Evolutionary conservation across 345 rosid species (phyloP), one percentile per base, ranked within the genome.

Genomic region (Anastatica hierochuntica): DNA sequence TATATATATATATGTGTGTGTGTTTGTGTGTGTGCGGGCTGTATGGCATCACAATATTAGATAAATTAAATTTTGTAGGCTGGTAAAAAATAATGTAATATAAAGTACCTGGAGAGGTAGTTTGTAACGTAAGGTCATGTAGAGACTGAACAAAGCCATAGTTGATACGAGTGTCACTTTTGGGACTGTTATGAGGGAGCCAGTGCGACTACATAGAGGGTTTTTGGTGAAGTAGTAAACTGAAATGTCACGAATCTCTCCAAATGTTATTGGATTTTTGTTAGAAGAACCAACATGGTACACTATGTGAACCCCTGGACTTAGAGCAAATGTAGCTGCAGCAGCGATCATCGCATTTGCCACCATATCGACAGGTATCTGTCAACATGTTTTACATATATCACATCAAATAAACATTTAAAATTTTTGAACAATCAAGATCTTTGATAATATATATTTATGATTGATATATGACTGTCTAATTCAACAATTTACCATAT

Each of bases 241-340:
- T 0, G 69, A 71, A 30, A 21, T 62, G 10, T 84, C 86, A 20
- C 78, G 78, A 58, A 90, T 76, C 29, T 79, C 20, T 8, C 7
- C 8, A 59, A 75, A 77, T 40, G 14, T 74, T 16, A 87, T 0
- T 1, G 92, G 88, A 46, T 83, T 79, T 58, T 81, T 62, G 10
- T 64, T 27, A 6, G 96, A 87, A 1, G 96, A 83, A 2, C 96
- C 94, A 14, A 92, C 72, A 10, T 92, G 98, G 37, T 88, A 88
- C 44, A 92, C 78, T 7, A 30, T 31, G 20, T 67, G 71, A 17
- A 34, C 41, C 13, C 61, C 30, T n/a, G n/a, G 0, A 50, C 64
- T 4, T 72, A 55, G 46, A 56, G 61, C 8, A 13, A 30, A 20
- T 67, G 61, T n/a, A 19, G 71, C 46, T 38, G 61, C 71, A 8